These are phyloP conservation scores for Endotrypanum monterogeii DNA, from an alignment of 208 protist genomes.

Conservation along the genomic window DNA sequence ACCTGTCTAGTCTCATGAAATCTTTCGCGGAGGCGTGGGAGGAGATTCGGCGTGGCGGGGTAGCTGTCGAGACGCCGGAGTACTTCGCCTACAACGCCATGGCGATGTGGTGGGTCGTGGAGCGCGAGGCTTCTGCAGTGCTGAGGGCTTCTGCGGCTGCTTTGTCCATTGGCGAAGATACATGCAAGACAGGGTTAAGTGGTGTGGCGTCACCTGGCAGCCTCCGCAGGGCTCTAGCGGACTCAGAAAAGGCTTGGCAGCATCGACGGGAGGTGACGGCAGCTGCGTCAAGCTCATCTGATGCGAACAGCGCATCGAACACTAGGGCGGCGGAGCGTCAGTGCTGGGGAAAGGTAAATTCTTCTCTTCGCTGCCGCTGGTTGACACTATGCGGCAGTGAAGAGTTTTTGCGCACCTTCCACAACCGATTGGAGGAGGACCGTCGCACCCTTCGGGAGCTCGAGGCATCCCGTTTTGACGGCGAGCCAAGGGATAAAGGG, in stretches of 20 bases:
- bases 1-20: constrained; percentile 24
- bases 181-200: neutral
- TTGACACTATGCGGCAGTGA: constrained; percentile 21
- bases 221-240: neutral
- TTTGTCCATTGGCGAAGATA: neutral
- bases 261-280: neutral
- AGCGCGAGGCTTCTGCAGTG: constrained; percentile 23
- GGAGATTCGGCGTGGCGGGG: constrained; percentile 44
- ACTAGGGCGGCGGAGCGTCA: neutral
- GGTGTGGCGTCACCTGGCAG: neutral
- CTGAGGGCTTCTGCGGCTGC: neutral
- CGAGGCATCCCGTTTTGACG: neutral
- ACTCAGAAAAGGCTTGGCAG: constrained; percentile 1
- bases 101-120: constrained; percentile 59
- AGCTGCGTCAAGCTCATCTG: neutral
- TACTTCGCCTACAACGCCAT: constrained; percentile 45
- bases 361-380: constrained; percentile 10
- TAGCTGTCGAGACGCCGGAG: constrained; percentile 33
- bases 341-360: constrained; percentile 23
- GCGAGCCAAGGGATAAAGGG: neutral
- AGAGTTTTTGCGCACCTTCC: constrained; percentile 10
- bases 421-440: constrained; percentile 1
- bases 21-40: constrained; percentile 49
- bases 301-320: no score
- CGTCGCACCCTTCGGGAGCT: constrained; percentile 6